These are phyloP conservation scores for Mycogone perniciosa DNA, from an alignment of 2,329 filamentous ascomycete species.

Conservation along the genomic window DNA sequence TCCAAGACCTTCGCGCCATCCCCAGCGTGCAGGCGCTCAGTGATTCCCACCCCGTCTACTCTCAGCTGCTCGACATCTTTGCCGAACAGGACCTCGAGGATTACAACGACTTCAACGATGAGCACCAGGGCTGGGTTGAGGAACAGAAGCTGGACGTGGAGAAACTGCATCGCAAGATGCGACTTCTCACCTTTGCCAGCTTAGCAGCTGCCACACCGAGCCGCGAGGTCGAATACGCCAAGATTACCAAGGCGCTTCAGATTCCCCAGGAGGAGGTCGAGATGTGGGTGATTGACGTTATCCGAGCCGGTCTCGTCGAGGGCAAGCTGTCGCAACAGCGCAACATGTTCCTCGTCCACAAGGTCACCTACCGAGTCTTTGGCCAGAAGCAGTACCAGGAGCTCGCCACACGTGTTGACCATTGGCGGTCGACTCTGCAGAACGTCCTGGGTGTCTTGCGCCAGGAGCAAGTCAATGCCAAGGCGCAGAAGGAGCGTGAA, in stretches of 20 bases:
- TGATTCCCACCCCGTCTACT: constrained; percentile 77
- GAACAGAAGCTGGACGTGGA: constrained; percentile 65
- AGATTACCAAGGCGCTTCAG: constrained; percentile 78
- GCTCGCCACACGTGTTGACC: constrained; percentile 81
- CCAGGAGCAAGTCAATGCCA: constrained; percentile 73
- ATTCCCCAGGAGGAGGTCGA: constrained; percentile 81
- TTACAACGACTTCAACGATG: constrained; percentile 90
- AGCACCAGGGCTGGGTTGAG: constrained; percentile 81
- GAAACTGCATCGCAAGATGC: constrained; percentile 87
- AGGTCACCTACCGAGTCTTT: constrained; percentile 93
- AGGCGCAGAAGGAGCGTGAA: constrained; percentile 72
- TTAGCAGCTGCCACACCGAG: constrained; percentile 77
- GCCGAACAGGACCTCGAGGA: constrained; percentile 90
- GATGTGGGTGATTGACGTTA: constrained; percentile 98
- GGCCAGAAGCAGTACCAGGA: constrained; percentile 98
- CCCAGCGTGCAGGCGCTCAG: constrained; percentile 79
- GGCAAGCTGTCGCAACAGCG: constrained; percentile 92
- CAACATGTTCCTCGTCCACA: constrained; percentile 89
- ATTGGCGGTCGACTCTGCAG: constrained; percentile 78
- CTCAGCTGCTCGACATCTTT: constrained; percentile 92
- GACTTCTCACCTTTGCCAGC: constrained; percentile 85
- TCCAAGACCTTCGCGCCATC: constrained; percentile 75
- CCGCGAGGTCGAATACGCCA: constrained; percentile 81
- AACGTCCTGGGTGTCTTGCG: constrained; percentile 73
- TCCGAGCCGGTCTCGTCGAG: constrained; percentile 90